These are phyloP conservation scores for Olyra latifolia DNA, from an alignment of 176 grass and related monocot genomes.

Conservation along the genomic window DNA sequence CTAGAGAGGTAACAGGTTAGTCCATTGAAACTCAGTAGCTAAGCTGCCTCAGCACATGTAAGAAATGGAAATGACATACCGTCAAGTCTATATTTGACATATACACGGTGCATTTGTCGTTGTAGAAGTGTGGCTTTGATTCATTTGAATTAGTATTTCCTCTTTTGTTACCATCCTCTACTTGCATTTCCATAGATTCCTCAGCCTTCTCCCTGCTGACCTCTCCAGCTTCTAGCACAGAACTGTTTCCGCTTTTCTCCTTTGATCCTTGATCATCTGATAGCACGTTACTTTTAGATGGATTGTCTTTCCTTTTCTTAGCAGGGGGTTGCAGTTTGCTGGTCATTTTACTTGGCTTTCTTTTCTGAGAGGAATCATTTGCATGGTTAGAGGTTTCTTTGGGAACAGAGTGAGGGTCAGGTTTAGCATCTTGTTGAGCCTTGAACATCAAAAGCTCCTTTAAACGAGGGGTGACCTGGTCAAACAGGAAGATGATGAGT, in stretches of 20 bases:
- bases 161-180: not conserved
- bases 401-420: slow-evolving; percentile 34
- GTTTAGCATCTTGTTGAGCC: slow-evolving; percentile 74
- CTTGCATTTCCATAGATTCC: slow-evolving; percentile 20
- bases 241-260: slow-evolving; percentile 33
- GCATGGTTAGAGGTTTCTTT: slow-evolving; percentile 40
- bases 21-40: slow-evolving; percentile 22
- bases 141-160: slow-evolving; percentile 46
- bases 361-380: slow-evolving; percentile 65
- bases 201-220: slow-evolving; percentile 25
- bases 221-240: slow-evolving; percentile 39
- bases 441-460: slow-evolving; percentile 83
- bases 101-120: slow-evolving; percentile 79
- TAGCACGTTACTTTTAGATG: slow-evolving; percentile 28
- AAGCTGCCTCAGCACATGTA: slow-evolving; percentile 20
- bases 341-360: slow-evolving; percentile 67
- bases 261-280: slow-evolving; percentile 42
- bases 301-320: slow-evolving; percentile 76
- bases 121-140: slow-evolving; percentile 55
- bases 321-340: slow-evolving; percentile 58
- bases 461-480: slow-evolving; percentile 73
- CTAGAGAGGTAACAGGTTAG: slow-evolving; percentile 42
- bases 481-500: slow-evolving; percentile 20
- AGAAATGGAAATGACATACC: slow-evolving; percentile 27
- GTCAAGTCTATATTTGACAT: slow-evolving; percentile 76